Evolutionary conservation across 139 green algal species (phyloP).

Genomic region (Volvox africanus): DNA sequence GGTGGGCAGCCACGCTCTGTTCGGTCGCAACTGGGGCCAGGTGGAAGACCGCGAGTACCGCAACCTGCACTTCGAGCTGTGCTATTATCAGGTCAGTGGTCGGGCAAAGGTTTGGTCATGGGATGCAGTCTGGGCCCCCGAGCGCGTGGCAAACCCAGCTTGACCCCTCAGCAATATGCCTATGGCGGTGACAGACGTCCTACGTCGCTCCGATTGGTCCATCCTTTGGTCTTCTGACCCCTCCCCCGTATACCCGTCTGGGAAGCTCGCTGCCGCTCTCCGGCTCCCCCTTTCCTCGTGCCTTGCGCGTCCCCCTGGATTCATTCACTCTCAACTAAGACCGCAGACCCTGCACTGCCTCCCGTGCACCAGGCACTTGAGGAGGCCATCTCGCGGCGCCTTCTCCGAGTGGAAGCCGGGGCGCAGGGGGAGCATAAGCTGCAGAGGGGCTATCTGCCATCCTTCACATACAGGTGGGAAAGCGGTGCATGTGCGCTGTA

Average conservation of each 20-base stretch:
- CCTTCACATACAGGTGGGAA: slow-evolving; percentile 74
- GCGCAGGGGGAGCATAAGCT: slow-evolving; percentile 97
- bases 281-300: not conserved
- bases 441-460: slow-evolving; percentile 90
- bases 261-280: too few relatives aligned
- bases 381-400: slow-evolving; percentile 76
- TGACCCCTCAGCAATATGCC: too few relatives aligned
- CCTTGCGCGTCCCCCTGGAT: too few relatives aligned
- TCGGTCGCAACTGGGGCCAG: slow-evolving; percentile 93
- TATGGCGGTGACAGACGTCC: too few relatives aligned
- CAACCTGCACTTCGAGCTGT: slow-evolving; percentile 95
- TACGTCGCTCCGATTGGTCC: too few relatives aligned
- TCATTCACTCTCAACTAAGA: too few relatives aligned
- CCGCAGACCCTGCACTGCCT: not conserved
- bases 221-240: not conserved
- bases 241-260: not conserved
- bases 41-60: slow-evolving; percentile 60
- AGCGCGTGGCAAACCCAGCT: too few relatives aligned
- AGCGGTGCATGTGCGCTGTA: too few relatives aligned
- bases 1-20: slow-evolving; percentile 86
- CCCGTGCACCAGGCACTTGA: slow-evolving; percentile 69
- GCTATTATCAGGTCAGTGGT: slow-evolving; percentile 86
- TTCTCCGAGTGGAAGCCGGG: slow-evolving; percentile 90
- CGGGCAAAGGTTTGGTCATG: not conserved
- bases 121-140: too few relatives aligned